Evolutionary conservation across 2,329 filamentous ascomycete species (phyloP).

Genomic region (Juglanconis sp.): DNA sequence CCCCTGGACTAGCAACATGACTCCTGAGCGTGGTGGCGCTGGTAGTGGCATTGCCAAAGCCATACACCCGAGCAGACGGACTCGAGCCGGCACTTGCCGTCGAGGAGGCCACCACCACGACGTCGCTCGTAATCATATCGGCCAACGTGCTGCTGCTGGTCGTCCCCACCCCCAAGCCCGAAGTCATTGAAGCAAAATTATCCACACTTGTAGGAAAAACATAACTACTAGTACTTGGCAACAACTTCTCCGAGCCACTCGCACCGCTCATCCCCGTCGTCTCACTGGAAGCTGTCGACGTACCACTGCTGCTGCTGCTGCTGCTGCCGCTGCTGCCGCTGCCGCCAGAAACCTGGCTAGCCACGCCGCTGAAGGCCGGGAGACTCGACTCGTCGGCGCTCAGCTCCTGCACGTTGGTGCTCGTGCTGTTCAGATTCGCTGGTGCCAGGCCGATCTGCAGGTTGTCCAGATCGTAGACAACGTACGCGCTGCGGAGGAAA

Average conservation of each 20-base stretch:
- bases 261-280: background rate
- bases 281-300: background rate
- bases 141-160: background rate
- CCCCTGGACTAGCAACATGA: background rate
- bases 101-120: background rate
- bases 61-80: background rate
- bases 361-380: conserved; percentile 43
- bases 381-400: conserved; percentile 34
- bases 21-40: background rate
- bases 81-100: background rate
- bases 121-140: background rate
- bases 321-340: conserved; percentile 4
- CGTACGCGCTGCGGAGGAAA: conserved; percentile 48
- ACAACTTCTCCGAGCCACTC: background rate
- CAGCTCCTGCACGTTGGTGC: conserved; percentile 45
- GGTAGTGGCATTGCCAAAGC: background rate
- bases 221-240: conserved; percentile 3
- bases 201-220: background rate
- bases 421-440: conserved; percentile 46
- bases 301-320: conserved; percentile 8
- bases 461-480: conserved; percentile 53
- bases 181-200: background rate
- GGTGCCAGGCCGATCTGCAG: conserved; percentile 50
- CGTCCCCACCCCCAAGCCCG: background rate
- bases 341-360: conserved; percentile 29